Evolutionary conservation across 768 basidiomycete genomes (phyloP).

Genomic region (Lepiota venenata): DNA sequence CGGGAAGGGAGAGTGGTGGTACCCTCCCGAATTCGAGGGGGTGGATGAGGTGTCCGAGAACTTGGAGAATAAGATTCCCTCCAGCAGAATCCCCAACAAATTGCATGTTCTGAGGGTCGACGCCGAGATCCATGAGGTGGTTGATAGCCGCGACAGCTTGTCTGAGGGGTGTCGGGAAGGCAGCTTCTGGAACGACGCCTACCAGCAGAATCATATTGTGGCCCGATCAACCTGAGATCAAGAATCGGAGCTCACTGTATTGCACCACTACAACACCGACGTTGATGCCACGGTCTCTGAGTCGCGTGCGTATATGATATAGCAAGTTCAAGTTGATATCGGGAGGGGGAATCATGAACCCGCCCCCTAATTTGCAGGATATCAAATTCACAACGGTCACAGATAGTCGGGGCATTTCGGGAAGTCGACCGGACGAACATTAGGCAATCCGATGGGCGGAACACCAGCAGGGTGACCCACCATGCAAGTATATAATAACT

Average conservation of each 20-base stretch:
- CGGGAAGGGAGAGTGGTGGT: conserved; percentile 17
- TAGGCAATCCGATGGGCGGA: too few species aligned
- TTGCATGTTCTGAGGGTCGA: conserved; percentile 28
- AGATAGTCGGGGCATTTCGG: not conserved
- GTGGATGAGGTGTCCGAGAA: conserved; percentile 30
- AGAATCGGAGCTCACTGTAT: conserved; percentile 14
- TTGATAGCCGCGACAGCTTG: conserved; percentile 25
- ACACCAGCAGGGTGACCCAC: conserved; percentile 4
- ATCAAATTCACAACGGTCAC: not conserved
- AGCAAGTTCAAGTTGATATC: conserved; percentile 9
- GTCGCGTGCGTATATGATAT: conserved; percentile 7
- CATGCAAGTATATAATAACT: conserved; percentile 18
- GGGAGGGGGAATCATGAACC: conserved; percentile 13
- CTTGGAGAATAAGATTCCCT: conserved; percentile 25
- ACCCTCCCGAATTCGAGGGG: conserved; percentile 19
- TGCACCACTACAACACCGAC: conserved; percentile 15
- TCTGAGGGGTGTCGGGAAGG: conserved; percentile 27
- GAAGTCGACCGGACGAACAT: not conserved
- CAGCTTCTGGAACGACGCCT: conserved; percentile 24
- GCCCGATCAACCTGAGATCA: not conserved
- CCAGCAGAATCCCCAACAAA: conserved; percentile 34
- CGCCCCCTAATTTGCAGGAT: conserved; percentile 12
- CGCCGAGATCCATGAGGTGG: conserved; percentile 25
- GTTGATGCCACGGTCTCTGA: conserved; percentile 13
- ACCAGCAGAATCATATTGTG: not conserved